Base-by-base conservation (phyloP, 2,329 filamentous ascomycete genomes). In the Cercospora nicotianae region DNA sequence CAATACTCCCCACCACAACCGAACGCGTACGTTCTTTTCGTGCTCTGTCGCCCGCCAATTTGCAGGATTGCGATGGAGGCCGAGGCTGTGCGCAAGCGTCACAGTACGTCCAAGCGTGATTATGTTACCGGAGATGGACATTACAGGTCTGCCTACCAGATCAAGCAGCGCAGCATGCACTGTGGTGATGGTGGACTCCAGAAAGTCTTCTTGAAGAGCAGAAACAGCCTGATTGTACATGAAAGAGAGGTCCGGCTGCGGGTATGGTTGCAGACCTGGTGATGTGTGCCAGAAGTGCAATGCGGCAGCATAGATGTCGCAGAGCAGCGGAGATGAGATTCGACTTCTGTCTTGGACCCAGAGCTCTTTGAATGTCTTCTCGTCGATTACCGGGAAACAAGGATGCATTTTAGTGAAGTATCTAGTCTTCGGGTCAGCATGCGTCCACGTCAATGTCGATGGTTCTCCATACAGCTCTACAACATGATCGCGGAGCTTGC, bases 1-100 rank as follows among this genome's bases (percentile, higher is more conserved):
- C 2, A 87, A 78, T 2, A 87, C 83, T 5, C 83, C 85, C 86
- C 86, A 87, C 84, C 85, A 87, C 3, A 86, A 75, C 2, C 84
- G 82, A 31, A 84, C 83, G 6, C 86, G 80, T 16, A 84, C 76
- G 8, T 81, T 79, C 70, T 86, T 87, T 69, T 87, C 85, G 36
- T 79, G 77, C 1, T 79, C 79, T 1, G 82, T 81, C 1, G 86
- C 79, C 57, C 83, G 83, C 85, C 85, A 87, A 65, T 81, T 80
- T 3, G 81, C 82, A 12, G 85, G 84, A 70, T 87, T 83, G 30
- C 86, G 81, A 69, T 87, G 86, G 42, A 87, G 76, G 0, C 85
- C 85, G 65, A 87, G 82, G 18, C 84, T 85, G 68, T 87, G 84
- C 8, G 85, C 83, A 23, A 87, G 78, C 4, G 84, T 84, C 10